Evolutionary conservation across 169 alveolate genomes (phyloP), one percentile per base, ranked within the genome.

Genomic region (Eimeria falciformis): DNA sequence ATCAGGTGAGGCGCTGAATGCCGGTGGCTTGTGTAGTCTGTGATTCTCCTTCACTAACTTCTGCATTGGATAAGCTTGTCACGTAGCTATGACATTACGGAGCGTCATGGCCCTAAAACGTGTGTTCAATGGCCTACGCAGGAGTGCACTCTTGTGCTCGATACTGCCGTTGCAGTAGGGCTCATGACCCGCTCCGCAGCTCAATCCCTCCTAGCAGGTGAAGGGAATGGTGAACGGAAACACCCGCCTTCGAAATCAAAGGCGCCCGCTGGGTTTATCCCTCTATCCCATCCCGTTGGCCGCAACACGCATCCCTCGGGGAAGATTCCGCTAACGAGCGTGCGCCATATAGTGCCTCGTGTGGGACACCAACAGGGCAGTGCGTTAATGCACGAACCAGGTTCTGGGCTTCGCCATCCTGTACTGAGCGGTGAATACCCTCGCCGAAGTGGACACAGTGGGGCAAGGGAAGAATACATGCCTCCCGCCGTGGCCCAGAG

Each of bases 161-260:
- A 79, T 17, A 66, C 89, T 14, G 89, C 89, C n/a, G 89, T 79
- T 71, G 33, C 50, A 25, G 89, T 79, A 27, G 89, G 89, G 75
- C 89, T 79, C 58, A 79, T 79, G 89, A 79, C 53, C 17, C 71
- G 89, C 65, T 71, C 89, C 89, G 55, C 89, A 55, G 89, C 89
- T 29, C 89, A 79, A 25, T 79, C 89, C 27, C 89, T 79, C 53
- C 89, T 79, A 9, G 18, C 89, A 33, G 89, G 73, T 33, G 89
- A 79, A 79, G 89, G 89, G 46, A 29, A n/a, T 62, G 21, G 68
- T 18, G 89, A 62, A 27, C 89, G 89, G 56, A 79, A 62, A 62
- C 50, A 25, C 21, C 73, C 89, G 75, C 40, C 33, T 29, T 46
- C 14, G 37, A 25, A 50, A 37, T 33, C 89, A 71, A 6, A 53